phyloP scores from a whole-genome alignment of 371 early-diverging fungal genomes.

The Chytridiales sp. region DNA sequence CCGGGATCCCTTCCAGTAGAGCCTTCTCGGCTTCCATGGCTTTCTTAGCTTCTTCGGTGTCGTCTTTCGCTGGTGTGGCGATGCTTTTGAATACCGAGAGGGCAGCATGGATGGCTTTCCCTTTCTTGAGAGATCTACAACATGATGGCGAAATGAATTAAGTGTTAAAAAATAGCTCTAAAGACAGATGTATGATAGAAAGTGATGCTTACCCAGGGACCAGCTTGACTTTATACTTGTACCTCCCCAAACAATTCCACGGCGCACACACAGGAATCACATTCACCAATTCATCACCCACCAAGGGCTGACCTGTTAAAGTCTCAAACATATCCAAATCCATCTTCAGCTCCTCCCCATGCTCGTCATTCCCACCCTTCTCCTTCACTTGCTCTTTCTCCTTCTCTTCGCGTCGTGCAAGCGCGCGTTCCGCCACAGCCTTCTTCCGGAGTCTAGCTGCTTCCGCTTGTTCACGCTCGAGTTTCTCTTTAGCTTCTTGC shows the following conservation, averaged over 20 bases:
- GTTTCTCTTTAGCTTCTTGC: constrained; percentile 73
- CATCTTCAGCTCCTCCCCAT: neutral
- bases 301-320: constrained; percentile 73
- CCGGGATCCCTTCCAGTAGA: constrained; percentile 78
- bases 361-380: neutral
- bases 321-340: constrained; percentile 59
- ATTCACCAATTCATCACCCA: constrained; percentile 79
- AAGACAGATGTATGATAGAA: too few relatives aligned
- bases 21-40: constrained; percentile 49
- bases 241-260: constrained; percentile 80
- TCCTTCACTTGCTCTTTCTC: constrained; percentile 3
- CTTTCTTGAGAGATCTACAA: constrained; percentile 79
- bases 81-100: constrained; percentile 30
- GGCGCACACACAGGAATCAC: constrained; percentile 98
- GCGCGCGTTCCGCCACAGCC: neutral
- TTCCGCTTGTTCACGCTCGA: constrained; percentile 60
- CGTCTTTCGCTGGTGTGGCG: constrained; percentile 4
- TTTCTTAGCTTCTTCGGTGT: constrained; percentile 1
- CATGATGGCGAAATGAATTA: neutral
- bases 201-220: constrained; percentile 71
- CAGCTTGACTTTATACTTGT: constrained; percentile 95
- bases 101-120: constrained; percentile 71
- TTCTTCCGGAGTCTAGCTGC: constrained; percentile 35
- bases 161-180: neutral
- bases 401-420: neutral